phyloP scores from a whole-genome alignment of 1,284 basidiomycete species.

The Puccinia novopanici region DNA sequence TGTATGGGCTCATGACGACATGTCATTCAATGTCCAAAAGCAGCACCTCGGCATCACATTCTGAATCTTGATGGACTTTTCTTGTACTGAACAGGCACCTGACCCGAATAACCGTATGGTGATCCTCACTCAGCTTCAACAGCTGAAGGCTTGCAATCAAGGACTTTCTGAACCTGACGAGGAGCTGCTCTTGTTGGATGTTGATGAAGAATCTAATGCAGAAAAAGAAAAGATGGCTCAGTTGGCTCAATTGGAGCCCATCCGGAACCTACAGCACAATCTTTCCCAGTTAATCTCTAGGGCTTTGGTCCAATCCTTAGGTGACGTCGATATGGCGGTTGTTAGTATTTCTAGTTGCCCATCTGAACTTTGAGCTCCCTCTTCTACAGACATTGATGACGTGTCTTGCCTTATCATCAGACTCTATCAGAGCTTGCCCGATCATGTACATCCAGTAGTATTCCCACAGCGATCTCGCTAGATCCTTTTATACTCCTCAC shows the following conservation, averaged over 20 bases:
- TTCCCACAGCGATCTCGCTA: constrained; percentile 38
- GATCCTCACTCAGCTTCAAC: constrained; percentile 54
- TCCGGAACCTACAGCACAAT: constrained; percentile 51
- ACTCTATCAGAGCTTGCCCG: constrained; percentile 25
- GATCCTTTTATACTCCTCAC: constrained; percentile 27
- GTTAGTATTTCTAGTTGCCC: constrained; percentile 32
- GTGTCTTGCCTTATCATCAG: constrained; percentile 8
- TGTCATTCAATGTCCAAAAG: background rate
- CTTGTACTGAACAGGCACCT: constrained; percentile 23
- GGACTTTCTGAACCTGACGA: constrained; percentile 56
- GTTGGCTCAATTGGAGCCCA: constrained; percentile 48
- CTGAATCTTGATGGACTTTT: constrained; percentile 38
- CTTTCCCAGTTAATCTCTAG: constrained; percentile 53
- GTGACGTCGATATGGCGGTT: constrained; percentile 54
- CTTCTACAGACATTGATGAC: background rate
- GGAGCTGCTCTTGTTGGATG: constrained; percentile 55
- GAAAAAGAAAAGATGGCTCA: constrained; percentile 45
- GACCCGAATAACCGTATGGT: constrained; percentile 50
- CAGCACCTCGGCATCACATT: constrained; percentile 51
- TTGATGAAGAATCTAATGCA: constrained; percentile 50
- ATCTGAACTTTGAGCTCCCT: background rate
- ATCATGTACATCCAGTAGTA: constrained; percentile 30
- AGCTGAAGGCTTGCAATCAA: constrained; percentile 54
- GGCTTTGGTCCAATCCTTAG: constrained; percentile 50
- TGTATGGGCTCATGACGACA: constrained; percentile 19